Conservation (phyloP, 2,329 filamentous ascomycete genomes). For the Claviceps purpurea region DNA sequence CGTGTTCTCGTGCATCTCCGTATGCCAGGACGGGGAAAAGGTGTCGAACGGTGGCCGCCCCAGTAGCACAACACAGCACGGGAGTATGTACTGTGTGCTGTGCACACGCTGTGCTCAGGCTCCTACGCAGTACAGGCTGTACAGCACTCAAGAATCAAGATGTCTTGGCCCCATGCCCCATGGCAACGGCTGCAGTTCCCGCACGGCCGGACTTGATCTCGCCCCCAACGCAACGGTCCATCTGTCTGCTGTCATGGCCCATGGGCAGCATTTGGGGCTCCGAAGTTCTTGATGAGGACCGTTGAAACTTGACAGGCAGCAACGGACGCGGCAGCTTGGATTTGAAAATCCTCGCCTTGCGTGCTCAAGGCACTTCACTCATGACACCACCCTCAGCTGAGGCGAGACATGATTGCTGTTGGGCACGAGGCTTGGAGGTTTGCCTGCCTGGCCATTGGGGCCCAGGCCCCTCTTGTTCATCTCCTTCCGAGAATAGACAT, state of each 20-base stretch:
- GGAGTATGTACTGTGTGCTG: neutral
- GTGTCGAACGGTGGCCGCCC: slow-evolving; percentile 1
- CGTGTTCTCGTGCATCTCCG: neutral
- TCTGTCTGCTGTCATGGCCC: slow-evolving; percentile 9
- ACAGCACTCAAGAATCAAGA: too few relatives aligned
- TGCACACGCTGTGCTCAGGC: slow-evolving; percentile 2
- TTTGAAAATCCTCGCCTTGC: neutral
- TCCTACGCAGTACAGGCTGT: slow-evolving; percentile 2
- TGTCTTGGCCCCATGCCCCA: slow-evolving; percentile 8
- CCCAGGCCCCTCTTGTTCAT: slow-evolving; percentile 8
- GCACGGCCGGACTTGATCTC: slow-evolving; percentile 10
- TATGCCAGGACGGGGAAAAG: neutral
- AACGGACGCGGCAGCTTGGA: neutral
- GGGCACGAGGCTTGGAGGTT: neutral
- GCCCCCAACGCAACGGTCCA: slow-evolving; percentile 11
- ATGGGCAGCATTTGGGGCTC: slow-evolving; percentile 11
- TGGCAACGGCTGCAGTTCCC: slow-evolving; percentile 8
- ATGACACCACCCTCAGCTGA: neutral
- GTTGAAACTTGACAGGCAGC: neutral
- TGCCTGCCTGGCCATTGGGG: neutral
- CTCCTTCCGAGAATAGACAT: slow-evolving; percentile 38
- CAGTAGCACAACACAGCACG: neutral
- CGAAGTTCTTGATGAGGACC: slow-evolving; percentile 8
- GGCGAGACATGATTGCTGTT: neutral
- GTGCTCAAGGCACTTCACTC: neutral